phyloP scores from a whole-genome alignment of 2,329 filamentous ascomycete species.

The Xylaria sp. region DNA sequence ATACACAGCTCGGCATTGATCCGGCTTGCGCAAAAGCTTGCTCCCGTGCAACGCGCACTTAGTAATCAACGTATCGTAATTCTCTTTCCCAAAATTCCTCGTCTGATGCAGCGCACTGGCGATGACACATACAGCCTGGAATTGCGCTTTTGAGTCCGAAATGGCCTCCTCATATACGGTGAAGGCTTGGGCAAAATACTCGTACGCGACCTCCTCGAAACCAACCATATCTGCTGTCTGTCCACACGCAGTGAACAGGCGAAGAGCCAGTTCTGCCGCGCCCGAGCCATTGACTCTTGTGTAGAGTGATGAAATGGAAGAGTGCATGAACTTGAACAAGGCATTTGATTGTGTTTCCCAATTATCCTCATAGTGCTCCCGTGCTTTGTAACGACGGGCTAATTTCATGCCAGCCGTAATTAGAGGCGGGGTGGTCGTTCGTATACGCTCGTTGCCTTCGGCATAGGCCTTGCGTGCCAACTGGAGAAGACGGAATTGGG shows the following conservation, averaged over 20 bases:
- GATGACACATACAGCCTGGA: constrained; percentile 96
- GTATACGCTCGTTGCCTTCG: constrained; percentile 93
- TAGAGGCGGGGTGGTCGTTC: constrained; percentile 92
- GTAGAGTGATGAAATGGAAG: constrained; percentile 85
- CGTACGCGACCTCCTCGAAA: constrained; percentile 96
- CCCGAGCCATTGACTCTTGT: constrained; percentile 80
- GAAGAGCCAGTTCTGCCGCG: constrained; percentile 86
- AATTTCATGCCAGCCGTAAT: constrained; percentile 91
- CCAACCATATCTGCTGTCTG: constrained; percentile 91
- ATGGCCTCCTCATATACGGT: constrained; percentile 98
- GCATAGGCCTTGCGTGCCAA: constrained; percentile 85
- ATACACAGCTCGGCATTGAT: constrained; percentile 97
- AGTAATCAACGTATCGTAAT: constrained; percentile 98
- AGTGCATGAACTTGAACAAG: constrained; percentile 96
- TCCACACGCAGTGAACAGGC: constrained; percentile 90
- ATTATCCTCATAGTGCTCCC: constrained; percentile 82
- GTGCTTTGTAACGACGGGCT: constrained; percentile 85
- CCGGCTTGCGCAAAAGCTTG: constrained; percentile 96
- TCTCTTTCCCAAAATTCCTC: constrained; percentile 92
- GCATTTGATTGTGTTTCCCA: constrained; percentile 74
- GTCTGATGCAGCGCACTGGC: constrained; percentile 89
- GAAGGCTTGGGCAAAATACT: constrained; percentile 98
- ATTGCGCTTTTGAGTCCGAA: constrained; percentile 94
- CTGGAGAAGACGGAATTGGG: constrained; percentile 93
- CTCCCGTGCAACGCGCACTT: constrained; percentile 97